Evolutionary conservation across 805 yeast genomes (phyloP).

Genomic region (Myxozyma geophila): DNA sequence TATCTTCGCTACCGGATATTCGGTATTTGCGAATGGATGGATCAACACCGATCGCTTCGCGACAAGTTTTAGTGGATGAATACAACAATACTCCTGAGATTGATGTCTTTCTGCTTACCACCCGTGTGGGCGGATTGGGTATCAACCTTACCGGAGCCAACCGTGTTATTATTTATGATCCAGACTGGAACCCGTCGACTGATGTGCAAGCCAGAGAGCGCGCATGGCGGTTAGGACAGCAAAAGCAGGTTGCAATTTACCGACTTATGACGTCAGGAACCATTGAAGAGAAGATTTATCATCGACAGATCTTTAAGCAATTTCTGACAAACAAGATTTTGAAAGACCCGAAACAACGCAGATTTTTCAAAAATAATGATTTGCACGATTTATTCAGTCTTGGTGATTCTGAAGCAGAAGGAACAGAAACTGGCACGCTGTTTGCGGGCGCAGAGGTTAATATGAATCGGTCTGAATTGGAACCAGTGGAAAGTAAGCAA

Average conservation of each 20-base stretch:
- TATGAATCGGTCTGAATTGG: conserved; percentile 41
- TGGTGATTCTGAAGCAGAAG: conserved; percentile 70
- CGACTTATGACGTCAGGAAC: conserved; percentile 93
- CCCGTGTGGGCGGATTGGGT: conserved; percentile 96
- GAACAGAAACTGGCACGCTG: conserved; percentile 70
- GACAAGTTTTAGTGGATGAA: conserved; percentile 80
- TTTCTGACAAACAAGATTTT: conserved; percentile 89
- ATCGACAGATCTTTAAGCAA: conserved; percentile 94
- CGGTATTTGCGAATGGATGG: conserved; percentile 91
- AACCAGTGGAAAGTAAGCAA: conserved; percentile 20
- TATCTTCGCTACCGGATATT: conserved; percentile 49
- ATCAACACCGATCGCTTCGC: conserved; percentile 71
- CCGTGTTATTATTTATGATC: conserved; percentile 90
- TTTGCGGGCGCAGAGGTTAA: conserved; percentile 56
- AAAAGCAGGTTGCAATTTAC: conserved; percentile 86
- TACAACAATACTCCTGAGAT: conserved; percentile 68
- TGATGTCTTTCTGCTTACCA: conserved; percentile 78
- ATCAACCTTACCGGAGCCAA: conserved; percentile 94
- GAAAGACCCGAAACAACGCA: conserved; percentile 91
- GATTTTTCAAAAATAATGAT: conserved; percentile 92
- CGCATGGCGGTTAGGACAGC: conserved; percentile 97
- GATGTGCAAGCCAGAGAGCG: conserved; percentile 96
- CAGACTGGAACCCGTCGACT: conserved; percentile 99
- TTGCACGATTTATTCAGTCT: conserved; percentile 85
- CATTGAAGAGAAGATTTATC: conserved; percentile 95